phyloP scores from a whole-genome alignment of 78 protist species.

The Creolimax fragrantissima region DNA sequence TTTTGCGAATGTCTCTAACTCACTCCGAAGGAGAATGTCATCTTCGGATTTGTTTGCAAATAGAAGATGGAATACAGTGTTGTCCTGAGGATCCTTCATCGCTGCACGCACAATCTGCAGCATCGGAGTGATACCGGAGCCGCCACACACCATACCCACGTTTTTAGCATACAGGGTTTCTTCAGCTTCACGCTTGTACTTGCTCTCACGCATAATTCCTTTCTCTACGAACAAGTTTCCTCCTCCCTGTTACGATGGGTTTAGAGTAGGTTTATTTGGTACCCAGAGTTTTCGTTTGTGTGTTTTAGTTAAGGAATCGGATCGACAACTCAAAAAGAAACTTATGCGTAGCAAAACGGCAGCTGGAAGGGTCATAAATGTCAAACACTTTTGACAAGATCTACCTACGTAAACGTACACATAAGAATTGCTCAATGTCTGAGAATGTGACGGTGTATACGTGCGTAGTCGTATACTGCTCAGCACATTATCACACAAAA shows the following conservation, averaged over 20 bases:
- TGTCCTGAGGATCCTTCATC: constrained; percentile 29
- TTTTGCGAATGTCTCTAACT: constrained; percentile 7
- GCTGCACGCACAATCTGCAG: constrained; percentile 33
- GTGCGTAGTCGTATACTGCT: too few species aligned
- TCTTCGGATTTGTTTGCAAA: constrained; percentile 53
- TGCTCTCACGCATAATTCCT: background rate
- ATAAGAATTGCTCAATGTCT: too few species aligned
- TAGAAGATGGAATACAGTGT: constrained; percentile 24
- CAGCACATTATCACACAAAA: too few species aligned
- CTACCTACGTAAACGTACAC: too few species aligned
- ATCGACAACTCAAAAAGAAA: too few species aligned
- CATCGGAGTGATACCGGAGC: constrained; percentile 62
- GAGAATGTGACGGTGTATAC: too few species aligned
- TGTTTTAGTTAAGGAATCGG: too few species aligned
- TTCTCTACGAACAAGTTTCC: background rate
- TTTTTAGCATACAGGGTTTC: background rate
- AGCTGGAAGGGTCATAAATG: too few species aligned
- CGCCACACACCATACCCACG: constrained; percentile 56
- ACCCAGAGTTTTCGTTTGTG: too few species aligned
- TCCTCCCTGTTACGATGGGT: background rate
- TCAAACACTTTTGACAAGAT: too few species aligned
- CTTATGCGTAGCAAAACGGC: too few species aligned
- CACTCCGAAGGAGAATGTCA: constrained; percentile 47
- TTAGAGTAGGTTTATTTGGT: too few species aligned
- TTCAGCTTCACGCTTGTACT: background rate